phyloP scores from a whole-genome alignment of 441 rosid genomes.

The Rhodomyrtus psidioides region DNA sequence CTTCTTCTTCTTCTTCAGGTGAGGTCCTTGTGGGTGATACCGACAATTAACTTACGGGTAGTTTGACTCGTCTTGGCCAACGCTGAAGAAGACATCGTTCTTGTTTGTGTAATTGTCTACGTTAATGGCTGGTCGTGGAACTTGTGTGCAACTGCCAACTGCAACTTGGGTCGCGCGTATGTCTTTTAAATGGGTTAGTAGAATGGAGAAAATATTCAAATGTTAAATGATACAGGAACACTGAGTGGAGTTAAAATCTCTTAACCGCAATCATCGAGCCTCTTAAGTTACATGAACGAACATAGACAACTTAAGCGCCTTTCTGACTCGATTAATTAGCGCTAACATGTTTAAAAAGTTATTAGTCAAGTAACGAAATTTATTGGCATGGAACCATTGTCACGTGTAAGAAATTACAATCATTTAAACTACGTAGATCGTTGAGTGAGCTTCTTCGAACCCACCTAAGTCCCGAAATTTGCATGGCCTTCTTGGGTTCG shows the following conservation, averaged over 20 bases:
- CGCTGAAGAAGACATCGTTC: neutral
- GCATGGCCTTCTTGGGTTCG: neutral
- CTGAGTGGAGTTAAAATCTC: neutral
- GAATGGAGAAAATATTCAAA: neutral
- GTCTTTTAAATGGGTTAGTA: neutral
- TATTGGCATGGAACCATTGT: neutral
- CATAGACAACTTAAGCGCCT: neutral
- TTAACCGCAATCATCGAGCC: neutral
- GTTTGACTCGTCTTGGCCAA: neutral
- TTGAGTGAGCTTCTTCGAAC: neutral
- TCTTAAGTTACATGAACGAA: neutral
- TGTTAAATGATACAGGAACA: neutral
- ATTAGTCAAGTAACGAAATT: neutral
- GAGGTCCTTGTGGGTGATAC: neutral
- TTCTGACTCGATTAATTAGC: neutral
- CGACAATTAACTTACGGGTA: neutral
- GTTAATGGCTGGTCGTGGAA: neutral
- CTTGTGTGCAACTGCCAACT: neutral
- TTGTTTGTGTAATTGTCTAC: neutral
- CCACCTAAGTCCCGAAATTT: accelerated
- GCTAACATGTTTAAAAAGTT: neutral
- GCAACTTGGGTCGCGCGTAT: neutral
- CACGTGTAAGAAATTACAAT: too few species aligned
- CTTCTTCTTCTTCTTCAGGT: neutral
- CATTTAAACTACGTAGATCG: neutral